phyloP scores from a whole-genome alignment of 225 moss, liverwort and hornwort species.

The Physcomitrellopsis africana region DNA sequence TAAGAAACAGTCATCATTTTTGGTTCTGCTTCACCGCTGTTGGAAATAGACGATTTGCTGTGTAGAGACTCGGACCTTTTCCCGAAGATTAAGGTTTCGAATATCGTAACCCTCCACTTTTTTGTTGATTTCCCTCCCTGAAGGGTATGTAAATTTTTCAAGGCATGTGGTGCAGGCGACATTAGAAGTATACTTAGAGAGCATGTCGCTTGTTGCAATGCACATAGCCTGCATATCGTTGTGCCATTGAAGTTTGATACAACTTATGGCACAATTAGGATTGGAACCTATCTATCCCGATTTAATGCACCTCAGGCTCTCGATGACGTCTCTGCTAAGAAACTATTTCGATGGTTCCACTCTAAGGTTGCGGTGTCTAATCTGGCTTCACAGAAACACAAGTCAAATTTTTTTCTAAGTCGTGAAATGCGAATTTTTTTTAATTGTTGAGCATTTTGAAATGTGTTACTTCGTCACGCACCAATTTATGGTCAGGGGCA shows the following conservation, averaged over 20 bases:
- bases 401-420: no score
- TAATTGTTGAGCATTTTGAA: no score
- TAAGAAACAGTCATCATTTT: constrained; percentile 28
- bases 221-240: background rate
- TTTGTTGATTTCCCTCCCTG: constrained; percentile 30
- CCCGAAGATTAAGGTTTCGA: constrained; percentile 13
- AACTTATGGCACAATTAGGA: background rate
- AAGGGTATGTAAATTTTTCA: constrained; percentile 38
- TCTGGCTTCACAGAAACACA: no score
- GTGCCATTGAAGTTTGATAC: background rate
- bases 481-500: no score
- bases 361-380: no score
- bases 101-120: constrained; percentile 11
- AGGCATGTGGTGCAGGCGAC: constrained; percentile 27
- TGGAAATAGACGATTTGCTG: constrained; percentile 19
- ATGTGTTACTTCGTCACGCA: no score
- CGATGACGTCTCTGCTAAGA: no score
- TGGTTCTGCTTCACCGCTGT: constrained; percentile 13
- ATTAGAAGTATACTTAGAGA: constrained; percentile 20
- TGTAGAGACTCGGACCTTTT: constrained; percentile 8
- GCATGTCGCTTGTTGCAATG: background rate
- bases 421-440: no score
- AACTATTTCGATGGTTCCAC: background rate
- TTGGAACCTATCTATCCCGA: background rate
- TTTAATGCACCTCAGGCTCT: background rate